A percentile compares a stretch with the other conserved stretches of the same genome.
phyloP scores from a whole-genome alignment of 2,329 filamentous ascomycete species.

The Colletotrichum filicis region DNA sequence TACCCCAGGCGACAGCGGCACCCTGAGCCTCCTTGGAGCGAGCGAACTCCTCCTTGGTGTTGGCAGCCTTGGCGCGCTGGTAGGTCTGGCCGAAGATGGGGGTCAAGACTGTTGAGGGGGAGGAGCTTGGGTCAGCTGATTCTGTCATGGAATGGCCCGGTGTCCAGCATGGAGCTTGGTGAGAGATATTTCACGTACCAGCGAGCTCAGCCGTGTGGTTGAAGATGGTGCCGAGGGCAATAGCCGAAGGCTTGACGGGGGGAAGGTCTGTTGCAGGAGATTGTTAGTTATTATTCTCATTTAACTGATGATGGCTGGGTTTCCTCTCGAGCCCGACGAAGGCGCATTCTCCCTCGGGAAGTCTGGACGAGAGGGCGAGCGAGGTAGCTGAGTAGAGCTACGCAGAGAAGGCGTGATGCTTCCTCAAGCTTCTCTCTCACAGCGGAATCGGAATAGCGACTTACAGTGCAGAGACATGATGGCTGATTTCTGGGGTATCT shows the following conservation, averaged over 20 bases:
- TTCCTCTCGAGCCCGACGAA: not conserved
- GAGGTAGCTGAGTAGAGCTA: too few relatives aligned
- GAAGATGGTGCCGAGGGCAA: conserved; percentile 95
- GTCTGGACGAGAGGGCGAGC: too few relatives aligned
- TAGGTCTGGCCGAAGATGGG: conserved; percentile 96
- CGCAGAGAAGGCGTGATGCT: not conserved
- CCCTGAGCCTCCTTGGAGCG: conserved; percentile 91
- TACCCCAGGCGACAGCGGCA: conserved; percentile 90
- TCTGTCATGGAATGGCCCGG: not conserved
- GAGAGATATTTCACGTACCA: conserved; percentile 42
- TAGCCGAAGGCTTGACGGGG: conserved; percentile 96
- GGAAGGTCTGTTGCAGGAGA: conserved; percentile 62
- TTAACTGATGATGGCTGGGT: not conserved
- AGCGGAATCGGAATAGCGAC: conserved; percentile 38
- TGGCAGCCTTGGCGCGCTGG: conserved; percentile 88
- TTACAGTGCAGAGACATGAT: conserved; percentile 71
- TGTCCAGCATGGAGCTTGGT: not conserved
- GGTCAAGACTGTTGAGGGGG: conserved; percentile 69
- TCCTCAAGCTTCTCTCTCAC: not conserved
- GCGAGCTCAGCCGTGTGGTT: conserved; percentile 92
- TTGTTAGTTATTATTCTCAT: not conserved
- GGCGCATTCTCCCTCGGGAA: not conserved
- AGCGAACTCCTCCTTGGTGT: conserved; percentile 97
- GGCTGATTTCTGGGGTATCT: conserved; percentile 37
- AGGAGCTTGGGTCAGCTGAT: conserved; percentile 8